A percentile compares a stretch with the other conserved stretches of the same genome.
Conservation (phyloP, 2,329 filamentous ascomycete genomes). For the Leptographium wingfieldii region DNA sequence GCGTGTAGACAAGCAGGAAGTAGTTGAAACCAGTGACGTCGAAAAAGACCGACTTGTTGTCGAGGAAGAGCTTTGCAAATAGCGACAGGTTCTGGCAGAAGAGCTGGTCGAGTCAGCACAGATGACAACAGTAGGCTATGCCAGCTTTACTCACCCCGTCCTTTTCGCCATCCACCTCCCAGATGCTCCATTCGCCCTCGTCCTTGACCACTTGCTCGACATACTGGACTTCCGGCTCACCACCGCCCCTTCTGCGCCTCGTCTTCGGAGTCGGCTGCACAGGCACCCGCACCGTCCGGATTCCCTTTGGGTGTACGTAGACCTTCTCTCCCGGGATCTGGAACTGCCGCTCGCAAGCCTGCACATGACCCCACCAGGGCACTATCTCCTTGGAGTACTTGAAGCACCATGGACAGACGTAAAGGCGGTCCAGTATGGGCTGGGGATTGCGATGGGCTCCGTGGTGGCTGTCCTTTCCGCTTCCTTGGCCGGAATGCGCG, state of each 20-base stretch:
- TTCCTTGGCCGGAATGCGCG: slow-evolving; percentile 5
- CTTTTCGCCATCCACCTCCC: slow-evolving; percentile 83
- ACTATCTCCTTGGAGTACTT: slow-evolving; percentile 64
- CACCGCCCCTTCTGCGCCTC: slow-evolving; percentile 25
- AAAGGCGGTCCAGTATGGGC: slow-evolving; percentile 53
- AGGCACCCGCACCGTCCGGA: slow-evolving; percentile 25
- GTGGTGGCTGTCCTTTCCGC: slow-evolving; percentile 13
- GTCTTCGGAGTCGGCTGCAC: slow-evolving; percentile 20
- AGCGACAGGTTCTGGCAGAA: slow-evolving; percentile 94
- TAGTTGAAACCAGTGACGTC: slow-evolving; percentile 91
- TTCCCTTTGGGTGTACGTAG: slow-evolving; percentile 49
- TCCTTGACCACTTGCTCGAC: slow-evolving; percentile 35
- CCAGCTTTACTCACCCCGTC: slow-evolving; percentile 45
- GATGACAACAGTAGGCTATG: not conserved
- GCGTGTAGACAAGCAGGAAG: slow-evolving; percentile 73
- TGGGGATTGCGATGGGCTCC: slow-evolving; percentile 14
- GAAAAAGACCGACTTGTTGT: slow-evolving; percentile 97
- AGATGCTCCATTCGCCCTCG: slow-evolving; percentile 70
- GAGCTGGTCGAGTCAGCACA: slow-evolving; percentile 33
- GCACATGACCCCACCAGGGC: slow-evolving; percentile 45
- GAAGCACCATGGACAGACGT: slow-evolving; percentile 88
- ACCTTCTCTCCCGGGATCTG: slow-evolving; percentile 56
- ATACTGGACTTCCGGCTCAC: slow-evolving; percentile 18
- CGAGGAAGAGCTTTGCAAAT: slow-evolving; percentile 93
- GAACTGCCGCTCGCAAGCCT: slow-evolving; percentile 39